Evolutionary conservation across 257 asterid genomes (phyloP), one percentile per base, ranked within the genome.

Genomic region (Scutellaria baicalensis): DNA sequence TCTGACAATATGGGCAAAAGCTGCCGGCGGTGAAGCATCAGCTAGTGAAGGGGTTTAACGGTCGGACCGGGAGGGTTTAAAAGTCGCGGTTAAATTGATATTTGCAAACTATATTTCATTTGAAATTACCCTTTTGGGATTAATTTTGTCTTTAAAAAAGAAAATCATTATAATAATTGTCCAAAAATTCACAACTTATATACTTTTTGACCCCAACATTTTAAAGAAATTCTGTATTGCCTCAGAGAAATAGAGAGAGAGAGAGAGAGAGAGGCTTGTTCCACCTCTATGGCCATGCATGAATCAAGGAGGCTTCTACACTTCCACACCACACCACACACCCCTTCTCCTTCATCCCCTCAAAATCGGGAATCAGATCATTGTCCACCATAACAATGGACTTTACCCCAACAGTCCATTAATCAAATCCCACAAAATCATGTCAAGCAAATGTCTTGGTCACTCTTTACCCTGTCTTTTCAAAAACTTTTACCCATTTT

Each of bases 261-360:
- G n/a, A 66, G 47, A 39, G 45, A 51, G 12, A 42, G 16, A n/a
- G 52, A 31, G 39, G 51, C 63, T 43, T 54, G 31, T 44, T 74
- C 63, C 59, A 21, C 20, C 17, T 55, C n/a, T 33, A 66, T 65
- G 82, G 80, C 63, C 63, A 72, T 78, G 83, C 81, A 78, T 78
- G 70, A 75, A 78, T 75, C 66, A 69, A 78, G 77, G 77, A 71
- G 69, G 47, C 52, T 27, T 17, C 45, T 69, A 23, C 60, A 49
- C 48, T 14, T 13, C 3, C 47, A 20, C 21, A 11, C 0, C 64
- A 4, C 10, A 27, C 61, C 9, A 13, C 64, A 5, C 9, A 36
- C 21, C 3, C 33, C 13, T 9, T 63, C 65, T 52, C 59, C 58
- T 14, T 17, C 75, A 16, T 27, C 59, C 74, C 80, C 68, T 31